Conservation (phyloP, 495 filamentous ascomycete genomes). For the Hyaloscypha variabilis region DNA sequence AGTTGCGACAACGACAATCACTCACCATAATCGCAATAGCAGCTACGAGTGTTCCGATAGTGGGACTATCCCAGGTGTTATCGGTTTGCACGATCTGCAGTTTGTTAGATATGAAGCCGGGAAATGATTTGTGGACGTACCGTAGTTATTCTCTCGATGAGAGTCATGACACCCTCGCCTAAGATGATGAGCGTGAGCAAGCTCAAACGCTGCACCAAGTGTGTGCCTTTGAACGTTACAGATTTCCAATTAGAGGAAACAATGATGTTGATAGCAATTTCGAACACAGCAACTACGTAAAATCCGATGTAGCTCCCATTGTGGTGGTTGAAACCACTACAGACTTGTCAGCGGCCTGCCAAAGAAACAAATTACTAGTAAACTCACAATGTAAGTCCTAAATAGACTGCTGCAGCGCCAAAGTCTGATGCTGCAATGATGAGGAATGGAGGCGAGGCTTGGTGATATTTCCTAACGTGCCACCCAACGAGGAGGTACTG, state of each 20-base stretch:
- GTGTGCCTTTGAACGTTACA: slow-evolving; percentile 65
- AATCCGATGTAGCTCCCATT: slow-evolving; percentile 35
- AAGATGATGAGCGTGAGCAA: slow-evolving; percentile 70
- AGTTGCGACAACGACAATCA: no score
- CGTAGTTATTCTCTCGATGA: slow-evolving; percentile 32
- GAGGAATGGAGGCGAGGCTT: slow-evolving; percentile 36
- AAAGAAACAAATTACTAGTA: background rate
- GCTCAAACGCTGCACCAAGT: slow-evolving; percentile 64
- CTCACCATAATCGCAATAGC: slow-evolving; percentile 35
- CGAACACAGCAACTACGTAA: slow-evolving; percentile 57
- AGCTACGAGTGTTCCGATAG: slow-evolving; percentile 35
- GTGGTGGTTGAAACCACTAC: background rate
- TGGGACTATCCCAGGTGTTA: slow-evolving; percentile 30
- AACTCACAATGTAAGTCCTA: slow-evolving; percentile 45
- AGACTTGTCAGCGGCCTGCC: background rate
- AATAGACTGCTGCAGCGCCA: slow-evolving; percentile 48
- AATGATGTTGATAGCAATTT: slow-evolving; percentile 48
- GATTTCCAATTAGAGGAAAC: slow-evolving; percentile 54
- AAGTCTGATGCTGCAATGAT: slow-evolving; percentile 46
- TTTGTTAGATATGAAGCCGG: background rate
- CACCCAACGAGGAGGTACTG: slow-evolving; percentile 57
- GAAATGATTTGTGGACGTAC: background rate
- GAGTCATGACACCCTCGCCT: slow-evolving; percentile 59
- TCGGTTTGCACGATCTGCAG: slow-evolving; percentile 31
- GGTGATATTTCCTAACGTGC: slow-evolving; percentile 44